These are phyloP conservation scores for Pyrenochaeta sp. DNA, from an alignment of 2,329 filamentous ascomycete species.

Conservation along the genomic window DNA sequence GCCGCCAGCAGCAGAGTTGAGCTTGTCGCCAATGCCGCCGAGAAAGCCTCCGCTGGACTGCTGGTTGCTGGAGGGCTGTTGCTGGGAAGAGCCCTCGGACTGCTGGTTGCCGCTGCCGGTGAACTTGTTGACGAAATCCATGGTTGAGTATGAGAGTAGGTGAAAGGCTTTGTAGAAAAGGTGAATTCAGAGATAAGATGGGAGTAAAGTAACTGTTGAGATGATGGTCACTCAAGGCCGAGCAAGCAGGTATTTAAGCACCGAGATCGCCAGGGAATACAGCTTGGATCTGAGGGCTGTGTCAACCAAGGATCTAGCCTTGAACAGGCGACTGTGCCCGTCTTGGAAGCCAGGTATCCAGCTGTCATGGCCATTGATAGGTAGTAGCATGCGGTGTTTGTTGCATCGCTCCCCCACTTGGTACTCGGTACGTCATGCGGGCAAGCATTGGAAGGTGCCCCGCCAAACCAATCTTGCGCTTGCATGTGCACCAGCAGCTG, in stretches of 20 bases:
- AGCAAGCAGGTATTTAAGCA: conserved; percentile 20
- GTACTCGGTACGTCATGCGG: conserved; percentile 1
- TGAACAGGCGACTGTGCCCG: neutral
- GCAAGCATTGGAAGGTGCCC: too few species aligned
- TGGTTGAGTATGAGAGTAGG: conserved; percentile 30
- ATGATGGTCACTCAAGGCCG: too few species aligned
- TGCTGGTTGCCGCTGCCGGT: conserved; percentile 49
- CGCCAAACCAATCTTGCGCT: neutral
- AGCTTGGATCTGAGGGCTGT: conserved; percentile 2
- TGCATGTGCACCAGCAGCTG: conserved; percentile 4
- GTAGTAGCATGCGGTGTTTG: conserved; percentile 11
- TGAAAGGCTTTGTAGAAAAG: conserved; percentile 9
- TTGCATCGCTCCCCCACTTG: conserved; percentile 5
- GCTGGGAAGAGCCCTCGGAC: too few species aligned
- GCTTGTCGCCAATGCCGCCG: conserved; percentile 70
- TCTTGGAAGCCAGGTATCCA: conserved; percentile 1
- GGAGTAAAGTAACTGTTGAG: too few species aligned
- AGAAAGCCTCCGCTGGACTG: conserved; percentile 56
- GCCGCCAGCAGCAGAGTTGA: conserved; percentile 76
- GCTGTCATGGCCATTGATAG: too few species aligned
- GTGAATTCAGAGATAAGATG: too few species aligned
- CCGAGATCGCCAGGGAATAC: neutral
- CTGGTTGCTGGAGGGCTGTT: conserved; percentile 37
- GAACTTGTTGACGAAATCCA: conserved; percentile 59
- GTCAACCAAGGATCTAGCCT: conserved; percentile 4